Percentiles rank a stretch among this genome's conserved stretches.
Evolutionary conservation across 805 yeast species (phyloP).

Genomic region (Zygosaccharomyces pseudorouxii): DNA sequence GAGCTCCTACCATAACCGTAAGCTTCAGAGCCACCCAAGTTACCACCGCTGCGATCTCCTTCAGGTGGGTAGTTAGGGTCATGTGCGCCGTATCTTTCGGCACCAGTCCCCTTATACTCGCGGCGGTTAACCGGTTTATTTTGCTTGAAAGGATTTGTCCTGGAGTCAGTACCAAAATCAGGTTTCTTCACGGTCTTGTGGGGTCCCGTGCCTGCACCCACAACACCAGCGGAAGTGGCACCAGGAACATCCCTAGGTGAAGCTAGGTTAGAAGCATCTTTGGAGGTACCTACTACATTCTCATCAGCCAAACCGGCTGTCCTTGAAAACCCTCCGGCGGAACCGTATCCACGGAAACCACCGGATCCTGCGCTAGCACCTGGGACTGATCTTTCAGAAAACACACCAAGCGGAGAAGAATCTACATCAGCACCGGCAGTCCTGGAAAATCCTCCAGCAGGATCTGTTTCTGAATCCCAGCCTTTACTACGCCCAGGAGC

Average conservation of each 20-base stretch:
- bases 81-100: not conserved
- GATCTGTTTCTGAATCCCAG: not conserved
- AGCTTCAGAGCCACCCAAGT: conserved; percentile 1
- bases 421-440: not conserved
- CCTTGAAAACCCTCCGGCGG: not conserved
- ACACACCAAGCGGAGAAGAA: not conserved
- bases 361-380: not conserved
- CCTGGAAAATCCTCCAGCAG: not conserved
- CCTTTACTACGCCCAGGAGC: not conserved
- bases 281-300: not conserved
- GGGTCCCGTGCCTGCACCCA: not conserved
- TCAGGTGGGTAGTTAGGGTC: not conserved
- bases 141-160: not conserved
- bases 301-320: not conserved
- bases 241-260: not conserved
- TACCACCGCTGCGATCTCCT: not conserved
- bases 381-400: not conserved
- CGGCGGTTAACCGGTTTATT: not conserved
- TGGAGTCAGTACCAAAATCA: not conserved
- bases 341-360: not conserved
- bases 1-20: conserved; percentile 2
- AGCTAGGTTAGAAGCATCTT: not conserved
- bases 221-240: not conserved
- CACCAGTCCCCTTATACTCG: not conserved
- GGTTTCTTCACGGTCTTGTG: too few species aligned